phyloP scores from a whole-genome alignment of 192 early-diverging fungal species.

The Linnemannia hyalina region DNA sequence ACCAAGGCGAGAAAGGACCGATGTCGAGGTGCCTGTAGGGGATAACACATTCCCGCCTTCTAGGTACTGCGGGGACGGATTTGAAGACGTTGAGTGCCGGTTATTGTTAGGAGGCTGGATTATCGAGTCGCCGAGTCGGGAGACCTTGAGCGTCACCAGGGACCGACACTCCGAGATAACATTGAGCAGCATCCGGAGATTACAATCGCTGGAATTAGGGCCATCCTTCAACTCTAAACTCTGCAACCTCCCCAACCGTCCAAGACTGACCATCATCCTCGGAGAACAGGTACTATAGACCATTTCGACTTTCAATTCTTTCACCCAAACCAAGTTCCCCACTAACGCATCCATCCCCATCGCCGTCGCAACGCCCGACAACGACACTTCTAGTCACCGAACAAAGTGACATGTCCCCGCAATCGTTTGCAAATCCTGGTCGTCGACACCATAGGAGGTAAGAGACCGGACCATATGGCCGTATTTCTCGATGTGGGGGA shows the following conservation, averaged over 20 bases:
- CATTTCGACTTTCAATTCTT: background rate
- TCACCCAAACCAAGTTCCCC: slow-evolving; percentile 5
- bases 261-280: background rate
- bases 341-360: background rate
- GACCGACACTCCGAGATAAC: slow-evolving; percentile 3
- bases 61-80: background rate
- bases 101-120: background rate
- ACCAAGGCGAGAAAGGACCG: too few species aligned
- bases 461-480: slow-evolving; percentile 22
- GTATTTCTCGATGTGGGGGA: slow-evolving; percentile 18
- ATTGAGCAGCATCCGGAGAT: slow-evolving; percentile 5
- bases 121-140: background rate
- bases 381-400: slow-evolving; percentile 1
- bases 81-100: background rate
- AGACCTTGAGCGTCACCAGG: background rate
- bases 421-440: background rate
- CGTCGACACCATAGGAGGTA: background rate
- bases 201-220: background rate
- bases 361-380: background rate
- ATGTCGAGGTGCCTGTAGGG: too few species aligned
- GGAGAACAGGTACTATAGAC: background rate
- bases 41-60: too few species aligned
- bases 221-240: background rate
- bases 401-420: slow-evolving; percentile 16
- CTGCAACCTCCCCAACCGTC: background rate